Evolutionary conservation across 169 alveolate species (phyloP), one percentile per base, ranked within the genome.

Genomic region (Amoebophrya sp.): DNA sequence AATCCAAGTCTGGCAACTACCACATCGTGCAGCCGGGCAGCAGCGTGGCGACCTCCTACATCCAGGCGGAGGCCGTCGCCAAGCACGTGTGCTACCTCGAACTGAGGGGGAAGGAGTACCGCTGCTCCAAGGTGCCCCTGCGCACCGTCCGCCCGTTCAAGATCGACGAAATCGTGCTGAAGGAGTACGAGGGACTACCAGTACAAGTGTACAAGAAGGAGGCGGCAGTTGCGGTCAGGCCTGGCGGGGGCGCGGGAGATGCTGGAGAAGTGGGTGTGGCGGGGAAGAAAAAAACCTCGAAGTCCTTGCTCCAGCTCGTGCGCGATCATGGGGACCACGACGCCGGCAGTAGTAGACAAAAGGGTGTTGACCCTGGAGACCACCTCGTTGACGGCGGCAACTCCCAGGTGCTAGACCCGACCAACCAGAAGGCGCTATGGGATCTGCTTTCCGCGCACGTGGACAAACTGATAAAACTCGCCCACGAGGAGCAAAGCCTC

Each of bases 1-100:
- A 95, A 91, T 92, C 92, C 42, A 41, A 69, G 15, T 87, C 90
- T 92, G 58, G 41, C 38, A 50, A 88, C 69, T 93, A 67, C 89
- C 89, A 89, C 67, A 38, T 93, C 50, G 41, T 89, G 69, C 94
- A 93, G 91, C 94, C 93, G 15, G 94, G 94, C 34, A 90, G 93
- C 40, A 90, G 93, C 34, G 88, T 92, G 26, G 92, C 93, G 23
- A 92, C 94, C 41, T 90, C 93, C 10, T n/a, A 23, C 78, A 58
- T 58, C 23, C 29, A 13, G 7, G 78, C 78, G 34, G 78, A 58
- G 34, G 78, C 78, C 26, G 78, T 58, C 29, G 34, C 78, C 39
- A 58, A 58, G 23, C 23, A 58, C 26, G 23, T 58, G 10, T 58
- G 26, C 39, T 58, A 58, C 78, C 26, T 58, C 34, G 78, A 58